Base-by-base conservation (phyloP, 1,139 yeast genomes). In the Tardiomyces depauwii region DNA sequence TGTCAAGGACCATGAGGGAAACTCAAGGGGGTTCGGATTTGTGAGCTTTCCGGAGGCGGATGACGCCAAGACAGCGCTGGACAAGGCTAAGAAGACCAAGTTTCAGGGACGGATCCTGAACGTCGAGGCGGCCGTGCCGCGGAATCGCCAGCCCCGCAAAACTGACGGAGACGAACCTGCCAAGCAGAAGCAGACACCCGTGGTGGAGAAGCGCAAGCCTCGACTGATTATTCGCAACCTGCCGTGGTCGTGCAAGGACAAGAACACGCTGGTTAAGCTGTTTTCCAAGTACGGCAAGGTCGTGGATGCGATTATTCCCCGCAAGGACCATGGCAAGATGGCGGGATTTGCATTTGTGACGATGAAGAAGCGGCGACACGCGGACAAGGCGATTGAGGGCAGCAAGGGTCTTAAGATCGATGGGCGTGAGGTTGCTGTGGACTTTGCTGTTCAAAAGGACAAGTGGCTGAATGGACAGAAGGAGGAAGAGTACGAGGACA, bases 261-360 rank as follows among this genome's bases (percentile, higher is more conserved):
- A 94, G 4, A 78, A 77, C 11, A 78, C 76, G 46, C 71, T 91
- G 58, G 80, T 77, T 60, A 80, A 80, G 55, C 60, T 80, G 11
- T 93, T 91, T 59, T 68, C 74, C 49, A 80, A 78, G 59, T 91
- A 70, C 60, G 99, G 98, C 45, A 82, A 85, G 42, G 96, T 91
- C 27, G 78, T 77, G 42, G 96, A 89, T 62, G 95, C 93, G 0
- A 78, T 80, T 55, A 87, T 91, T 54, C 98, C 98, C 39, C 78
- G 86, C 58, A 86, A 85, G 59, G 75, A 77, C 45, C 94, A 88
- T 45, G 96, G 96, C 12, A 82, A 77, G 62, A 84, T 91, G 93
- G 72, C 84, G 53, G 98, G 98, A 11, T 91, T 91, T 73, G 99
- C 89, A 0, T 93, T 91, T 64, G 89, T 91, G 18, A 82, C 93